Evolutionary conservation across 805 yeast genomes (phyloP).

Genomic region (Starmerella bombi): DNA sequence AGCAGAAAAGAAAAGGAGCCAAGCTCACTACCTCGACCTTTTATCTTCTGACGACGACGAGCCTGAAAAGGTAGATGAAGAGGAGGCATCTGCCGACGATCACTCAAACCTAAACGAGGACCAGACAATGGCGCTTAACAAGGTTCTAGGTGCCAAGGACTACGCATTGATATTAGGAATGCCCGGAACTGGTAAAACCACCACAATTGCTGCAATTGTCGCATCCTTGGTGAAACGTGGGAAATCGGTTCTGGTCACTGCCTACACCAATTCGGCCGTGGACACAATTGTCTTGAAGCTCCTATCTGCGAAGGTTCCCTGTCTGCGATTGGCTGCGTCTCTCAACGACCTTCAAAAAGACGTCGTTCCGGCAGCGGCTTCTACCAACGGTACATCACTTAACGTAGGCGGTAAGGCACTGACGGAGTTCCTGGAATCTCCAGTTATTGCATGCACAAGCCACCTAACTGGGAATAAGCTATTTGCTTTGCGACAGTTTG

Average conservation of each 20-base stretch:
- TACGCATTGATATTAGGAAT: slow-evolving; percentile 78
- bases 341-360: slow-evolving; percentile 40
- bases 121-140: slow-evolving; percentile 56
- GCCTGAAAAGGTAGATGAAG: slow-evolving; percentile 12
- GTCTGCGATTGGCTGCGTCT: slow-evolving; percentile 55
- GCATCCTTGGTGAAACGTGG: slow-evolving; percentile 43
- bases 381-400: neutral
- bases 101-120: slow-evolving; percentile 44
- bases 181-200: slow-evolving; percentile 98
- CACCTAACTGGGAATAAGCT: slow-evolving; percentile 56
- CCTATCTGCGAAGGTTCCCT: slow-evolving; percentile 33
- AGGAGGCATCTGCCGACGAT: neutral
- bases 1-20: neutral
- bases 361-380: slow-evolving; percentile 33
- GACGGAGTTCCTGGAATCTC: slow-evolving; percentile 34
- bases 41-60: neutral
- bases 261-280: slow-evolving; percentile 92
- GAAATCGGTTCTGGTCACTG: slow-evolving; percentile 61
- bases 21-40: neutral
- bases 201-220: slow-evolving; percentile 70
- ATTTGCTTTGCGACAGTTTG: slow-evolving; percentile 51
- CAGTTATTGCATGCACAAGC: slow-evolving; percentile 81
- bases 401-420: slow-evolving; percentile 1
- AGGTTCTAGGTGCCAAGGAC: slow-evolving; percentile 52
- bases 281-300: slow-evolving; percentile 79